Percentiles rank a stretch among this genome's conserved stretches.
These are phyloP conservation scores for Hebeloma cylindrosporum DNA, from an alignment of 768 basidiomycete species.

Conservation along the genomic window DNA sequence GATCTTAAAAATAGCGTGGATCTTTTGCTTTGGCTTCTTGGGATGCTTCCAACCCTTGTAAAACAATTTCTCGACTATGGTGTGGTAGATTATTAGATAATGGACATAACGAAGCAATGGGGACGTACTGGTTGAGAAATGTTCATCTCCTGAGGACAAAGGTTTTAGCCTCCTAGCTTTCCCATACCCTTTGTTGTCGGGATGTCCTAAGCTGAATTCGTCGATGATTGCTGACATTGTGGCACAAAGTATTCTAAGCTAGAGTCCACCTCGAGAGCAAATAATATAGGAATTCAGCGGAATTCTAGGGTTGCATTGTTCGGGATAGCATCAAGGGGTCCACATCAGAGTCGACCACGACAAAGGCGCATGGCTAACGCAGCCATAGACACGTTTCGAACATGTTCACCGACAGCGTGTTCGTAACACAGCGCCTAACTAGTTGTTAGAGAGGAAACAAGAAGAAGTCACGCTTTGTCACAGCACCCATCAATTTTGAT, in stretches of 20 bases:
- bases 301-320: not conserved
- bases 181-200: conserved; percentile 37
- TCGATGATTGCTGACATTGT: conserved; percentile 31
- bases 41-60: conserved; percentile 56
- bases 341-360: too few relatives aligned
- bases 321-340: conserved; percentile 9
- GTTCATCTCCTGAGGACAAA: conserved; percentile 34
- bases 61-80: conserved; percentile 50
- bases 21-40: conserved; percentile 47
- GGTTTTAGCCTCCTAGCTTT: conserved; percentile 43
- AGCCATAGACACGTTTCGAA: too few relatives aligned
- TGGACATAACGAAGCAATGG: not conserved
- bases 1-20: conserved; percentile 53
- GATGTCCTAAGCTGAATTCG: conserved; percentile 45
- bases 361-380: too few relatives aligned
- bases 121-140: conserved; percentile 42
- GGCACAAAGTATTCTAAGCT: conserved; percentile 5
- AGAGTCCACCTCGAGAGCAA: not conserved
- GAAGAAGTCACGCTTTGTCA: not conserved
- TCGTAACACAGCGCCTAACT: not conserved
- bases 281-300: conserved; percentile 4
- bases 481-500: not conserved
- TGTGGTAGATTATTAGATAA: not conserved
- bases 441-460: not conserved
- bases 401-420: conserved; percentile 8